Percentiles rank a stretch among this genome's conserved stretches.
These are phyloP conservation scores for Paratrimastix pyriformis DNA, from an alignment of 78 protist genomes.

Conservation along the genomic window DNA sequence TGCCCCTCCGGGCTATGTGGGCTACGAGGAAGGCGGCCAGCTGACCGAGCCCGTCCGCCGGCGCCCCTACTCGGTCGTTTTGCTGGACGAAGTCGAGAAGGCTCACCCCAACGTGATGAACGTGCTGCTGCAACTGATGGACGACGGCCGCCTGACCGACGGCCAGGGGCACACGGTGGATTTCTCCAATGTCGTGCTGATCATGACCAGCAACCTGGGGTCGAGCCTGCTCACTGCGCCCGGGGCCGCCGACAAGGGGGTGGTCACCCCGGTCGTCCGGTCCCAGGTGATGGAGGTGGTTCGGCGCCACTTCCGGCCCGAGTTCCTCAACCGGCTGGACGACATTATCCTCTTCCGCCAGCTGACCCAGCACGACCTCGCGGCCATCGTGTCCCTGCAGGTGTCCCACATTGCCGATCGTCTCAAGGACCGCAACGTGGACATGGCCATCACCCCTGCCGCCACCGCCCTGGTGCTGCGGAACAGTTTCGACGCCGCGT, in stretches of 20 bases:
- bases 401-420: conserved; percentile 46
- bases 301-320: conserved; percentile 76
- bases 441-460: conserved; percentile 9
- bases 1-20: conserved; percentile 98
- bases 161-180: conserved; percentile 86
- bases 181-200: conserved; percentile 74
- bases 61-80: conserved; percentile 85
- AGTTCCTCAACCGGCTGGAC: conserved; percentile 93
- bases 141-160: conserved; percentile 96
- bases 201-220: conserved; percentile 87
- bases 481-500: conserved; percentile 13
- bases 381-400: conserved; percentile 42
- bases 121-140: conserved; percentile 88
- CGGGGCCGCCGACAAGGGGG: not conserved
- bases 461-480: conserved; percentile 47
- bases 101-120: conserved; percentile 82
- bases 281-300: conserved; percentile 53
- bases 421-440: conserved; percentile 51
- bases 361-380: conserved; percentile 37
- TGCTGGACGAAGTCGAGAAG: conserved; percentile 97
- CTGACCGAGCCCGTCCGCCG: conserved; percentile 94
- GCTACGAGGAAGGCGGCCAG: conserved; percentile 95
- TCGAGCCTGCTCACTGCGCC: conserved; percentile 37
- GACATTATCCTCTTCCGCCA: conserved; percentile 76
- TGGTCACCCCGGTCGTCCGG: not conserved